These are phyloP conservation scores for Warburgia ugandensis DNA, from an alignment of 164 flowering plant species.

Conservation along the genomic window DNA sequence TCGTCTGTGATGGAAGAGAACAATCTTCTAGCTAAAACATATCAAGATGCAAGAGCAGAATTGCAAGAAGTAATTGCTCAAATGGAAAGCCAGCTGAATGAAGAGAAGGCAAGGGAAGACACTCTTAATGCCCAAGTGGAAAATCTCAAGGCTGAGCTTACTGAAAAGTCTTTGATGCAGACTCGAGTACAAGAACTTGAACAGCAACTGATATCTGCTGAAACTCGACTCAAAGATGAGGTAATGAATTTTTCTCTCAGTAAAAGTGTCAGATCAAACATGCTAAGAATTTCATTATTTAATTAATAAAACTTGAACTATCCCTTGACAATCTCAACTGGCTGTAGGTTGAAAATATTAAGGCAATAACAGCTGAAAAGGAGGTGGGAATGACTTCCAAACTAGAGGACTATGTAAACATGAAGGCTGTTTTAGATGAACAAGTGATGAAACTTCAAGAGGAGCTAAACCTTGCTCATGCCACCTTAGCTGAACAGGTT, in stretches of 20 bases:
- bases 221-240: constrained; percentile 54
- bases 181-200: constrained; percentile 50
- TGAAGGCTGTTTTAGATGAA: constrained; percentile 28
- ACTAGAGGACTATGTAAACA: constrained; percentile 32
- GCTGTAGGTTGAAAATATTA: constrained; percentile 36
- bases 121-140: constrained; percentile 40
- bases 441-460: constrained; percentile 36
- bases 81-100: constrained; percentile 54
- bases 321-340: neutral
- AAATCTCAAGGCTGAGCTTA: constrained; percentile 47
- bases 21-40: constrained; percentile 41
- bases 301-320: neutral
- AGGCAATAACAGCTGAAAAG: constrained; percentile 30
- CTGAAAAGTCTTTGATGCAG: constrained; percentile 44
- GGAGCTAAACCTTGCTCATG: constrained; percentile 43
- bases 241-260: constrained; percentile 18
- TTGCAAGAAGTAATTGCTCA: constrained; percentile 44
- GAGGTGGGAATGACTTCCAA: constrained; percentile 34
- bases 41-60: constrained; percentile 51
- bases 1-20: constrained; percentile 74
- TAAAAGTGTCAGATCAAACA: neutral
- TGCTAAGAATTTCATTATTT: neutral
- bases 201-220: constrained; percentile 33
- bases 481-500: constrained; percentile 42
- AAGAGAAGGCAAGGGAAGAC: constrained; percentile 37